phyloP scores from a whole-genome alignment of 108 stramenopile genomes.

The Cyclotella distinguenda region DNA sequence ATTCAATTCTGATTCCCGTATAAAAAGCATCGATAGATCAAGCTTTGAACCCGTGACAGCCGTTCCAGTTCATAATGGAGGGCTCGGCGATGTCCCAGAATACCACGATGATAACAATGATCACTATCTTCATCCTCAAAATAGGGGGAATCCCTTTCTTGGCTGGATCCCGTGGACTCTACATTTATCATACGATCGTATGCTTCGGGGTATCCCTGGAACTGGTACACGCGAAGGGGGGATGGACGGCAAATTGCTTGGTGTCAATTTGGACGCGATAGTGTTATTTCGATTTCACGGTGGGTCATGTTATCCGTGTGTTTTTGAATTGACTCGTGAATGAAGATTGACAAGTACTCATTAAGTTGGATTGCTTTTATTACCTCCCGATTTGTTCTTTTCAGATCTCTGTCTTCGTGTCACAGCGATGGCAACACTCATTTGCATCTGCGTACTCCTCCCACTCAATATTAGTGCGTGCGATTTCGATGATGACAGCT shows the following conservation, averaged over 20 bases:
- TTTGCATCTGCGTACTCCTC: slow-evolving; percentile 63
- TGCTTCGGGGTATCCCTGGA: slow-evolving; percentile 76
- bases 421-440: slow-evolving; percentile 47
- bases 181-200: slow-evolving; percentile 58
- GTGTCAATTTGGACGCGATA: slow-evolving; percentile 83
- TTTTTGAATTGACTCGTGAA: no score
- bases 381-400: neutral
- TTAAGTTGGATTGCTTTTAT: neutral
- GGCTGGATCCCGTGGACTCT: slow-evolving; percentile 79
- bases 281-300: slow-evolving; percentile 81
- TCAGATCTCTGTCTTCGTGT: slow-evolving; percentile 62
- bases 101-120: neutral
- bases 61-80: neutral
- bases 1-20: no score
- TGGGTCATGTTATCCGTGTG: no score
- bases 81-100: neutral
- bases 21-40: no score
- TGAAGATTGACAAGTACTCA: no score
- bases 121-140: slow-evolving; percentile 44
- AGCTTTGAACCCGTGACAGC: neutral
- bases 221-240: slow-evolving; percentile 80
- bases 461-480: slow-evolving; percentile 68
- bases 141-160: slow-evolving; percentile 64
- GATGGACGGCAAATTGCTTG: slow-evolving; percentile 59
- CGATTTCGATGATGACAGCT: slow-evolving; percentile 24